Evolutionary conservation across 1,139 yeast species (phyloP), one percentile per base, ranked within the genome.

Genomic region (Hansenula lynferdii): DNA sequence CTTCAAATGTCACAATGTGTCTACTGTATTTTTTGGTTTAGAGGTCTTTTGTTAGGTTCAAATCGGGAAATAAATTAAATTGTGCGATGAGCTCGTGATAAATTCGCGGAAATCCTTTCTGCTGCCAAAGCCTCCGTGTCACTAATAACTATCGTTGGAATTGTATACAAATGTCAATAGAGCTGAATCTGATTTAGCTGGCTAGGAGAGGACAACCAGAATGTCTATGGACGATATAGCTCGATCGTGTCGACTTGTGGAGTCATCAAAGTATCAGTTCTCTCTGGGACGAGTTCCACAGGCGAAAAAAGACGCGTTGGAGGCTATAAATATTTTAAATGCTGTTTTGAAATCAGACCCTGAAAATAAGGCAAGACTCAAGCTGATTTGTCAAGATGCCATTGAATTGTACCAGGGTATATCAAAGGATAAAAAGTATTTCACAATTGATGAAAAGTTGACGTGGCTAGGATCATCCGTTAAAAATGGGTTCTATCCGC

Each of bases 381-480:
- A 33, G 22, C 8, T 11, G 2, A 10, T 44, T 17, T 39, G 42
- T 18, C 12, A 31, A 2, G 28, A 36, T 5, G 34, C 44, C 23
- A 39, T 42, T 15, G 30, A 25, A 39, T 48, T 31, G 41, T 54
- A 36, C 31, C 39, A 31, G 32, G 38, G 22, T 38, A 40, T 36
- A 7, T 35, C 37, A 25, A 12, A 14, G 10, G 17, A 28, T 10
- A 26, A 31, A 7, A 37, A 31, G 9, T 23, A 23, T 3, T 11
- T 39, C 12, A 14, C 16, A 5, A 28, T 53, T 19, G 50, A 56
- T 16, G 58, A 60, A 8, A 65, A 62, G 39, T 40, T 73, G 3
- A 31, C 51, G 4, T 77, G 82, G 83, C 44, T 72, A 3, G 61
- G 71, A 23, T 73, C 80, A 1, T 58, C 57, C 23, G 39, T 67